Evolutionary conservation across 192 early-diverging fungal genomes (phyloP).

Genomic region (Irineochytrium annulatum): DNA sequence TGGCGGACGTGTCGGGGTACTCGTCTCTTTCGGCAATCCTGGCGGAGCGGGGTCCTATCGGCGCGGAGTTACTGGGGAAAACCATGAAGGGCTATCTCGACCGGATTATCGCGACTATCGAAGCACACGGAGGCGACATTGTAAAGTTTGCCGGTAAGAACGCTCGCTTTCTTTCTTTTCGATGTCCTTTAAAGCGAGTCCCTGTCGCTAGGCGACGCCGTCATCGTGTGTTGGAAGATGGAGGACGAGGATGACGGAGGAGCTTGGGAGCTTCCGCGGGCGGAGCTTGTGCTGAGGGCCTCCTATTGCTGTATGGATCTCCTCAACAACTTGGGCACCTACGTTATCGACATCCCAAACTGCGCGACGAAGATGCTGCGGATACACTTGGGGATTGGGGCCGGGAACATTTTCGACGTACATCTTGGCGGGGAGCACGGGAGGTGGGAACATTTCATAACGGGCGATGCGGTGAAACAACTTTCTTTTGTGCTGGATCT

Average conservation of each 20-base stretch:
- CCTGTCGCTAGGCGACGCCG: conserved; percentile 40
- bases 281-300: conserved; percentile 47
- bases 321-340: conserved; percentile 40
- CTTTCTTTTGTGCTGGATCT: conserved; percentile 44
- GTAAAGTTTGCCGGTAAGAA: conserved; percentile 53
- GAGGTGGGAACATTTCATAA: conserved; percentile 55
- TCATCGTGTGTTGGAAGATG: conserved; percentile 52
- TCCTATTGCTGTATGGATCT: conserved; percentile 42
- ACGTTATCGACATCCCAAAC: conserved; percentile 42
- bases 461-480: conserved; percentile 49
- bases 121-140: conserved; percentile 48
- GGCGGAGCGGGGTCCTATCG: conserved; percentile 42
- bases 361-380: conserved; percentile 32
- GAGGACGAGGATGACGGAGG: conserved; percentile 14
- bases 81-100: conserved; percentile 53
- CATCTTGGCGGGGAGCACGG: conserved; percentile 40
- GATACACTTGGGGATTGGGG: conserved; percentile 54
- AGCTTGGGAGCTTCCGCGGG: conserved; percentile 22
- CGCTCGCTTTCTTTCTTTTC: background rate
- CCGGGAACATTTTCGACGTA: conserved; percentile 45
- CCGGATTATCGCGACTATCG: conserved; percentile 51
- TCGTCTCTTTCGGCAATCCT: conserved; percentile 34
- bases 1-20: conserved; percentile 51
- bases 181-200: background rate
- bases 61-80: conserved; percentile 43